A percentile compares a stretch with the other conserved stretches of the same genome.
phyloP scores from a whole-genome alignment of 805 yeast species.

The Kazachstania psychrophila region DNA sequence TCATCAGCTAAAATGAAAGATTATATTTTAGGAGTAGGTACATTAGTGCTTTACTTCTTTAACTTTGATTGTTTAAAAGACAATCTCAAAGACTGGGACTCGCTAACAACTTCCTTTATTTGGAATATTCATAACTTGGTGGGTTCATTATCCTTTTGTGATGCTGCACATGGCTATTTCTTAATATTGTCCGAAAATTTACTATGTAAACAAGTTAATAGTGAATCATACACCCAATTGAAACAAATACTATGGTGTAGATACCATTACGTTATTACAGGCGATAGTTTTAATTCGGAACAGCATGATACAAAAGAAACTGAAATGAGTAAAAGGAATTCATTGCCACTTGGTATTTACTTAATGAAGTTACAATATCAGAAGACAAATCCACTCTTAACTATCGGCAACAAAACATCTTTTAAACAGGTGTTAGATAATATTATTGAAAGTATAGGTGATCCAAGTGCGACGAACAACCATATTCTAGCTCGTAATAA shows the following conservation, averaged over 20 bases:
- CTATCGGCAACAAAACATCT: slow-evolving; percentile 53
- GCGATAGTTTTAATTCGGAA: slow-evolving; percentile 51
- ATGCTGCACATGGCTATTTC: slow-evolving; percentile 50
- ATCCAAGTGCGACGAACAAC: slow-evolving; percentile 40
- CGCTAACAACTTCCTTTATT: slow-evolving; percentile 30
- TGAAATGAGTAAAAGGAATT: slow-evolving; percentile 30
- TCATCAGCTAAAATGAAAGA: slow-evolving; percentile 42
- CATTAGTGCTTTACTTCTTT: slow-evolving; percentile 12
- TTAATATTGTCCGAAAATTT: slow-evolving; percentile 50
- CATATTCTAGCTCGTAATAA: slow-evolving; percentile 39
- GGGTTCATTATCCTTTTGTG: slow-evolving; percentile 65
- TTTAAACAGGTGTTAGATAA: slow-evolving; percentile 63
- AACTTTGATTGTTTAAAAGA: slow-evolving; percentile 1
- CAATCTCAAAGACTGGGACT: slow-evolving; percentile 3
- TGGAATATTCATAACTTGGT: slow-evolving; percentile 62
- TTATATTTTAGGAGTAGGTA: slow-evolving; percentile 30
- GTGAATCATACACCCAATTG: slow-evolving; percentile 53
- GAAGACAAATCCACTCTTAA: slow-evolving; percentile 49
- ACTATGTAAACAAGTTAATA: slow-evolving; percentile 35
- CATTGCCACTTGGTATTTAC: slow-evolving; percentile 26
- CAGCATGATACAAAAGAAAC: slow-evolving; percentile 50
- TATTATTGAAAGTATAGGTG: slow-evolving; percentile 62
- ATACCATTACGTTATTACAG: slow-evolving; percentile 55
- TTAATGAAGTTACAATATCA: slow-evolving; percentile 32
- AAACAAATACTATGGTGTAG: slow-evolving; percentile 73